These are phyloP conservation scores for Tripidium arundinaceum DNA, from an alignment of 202 grass and related monocot species.

Conservation along the genomic window DNA sequence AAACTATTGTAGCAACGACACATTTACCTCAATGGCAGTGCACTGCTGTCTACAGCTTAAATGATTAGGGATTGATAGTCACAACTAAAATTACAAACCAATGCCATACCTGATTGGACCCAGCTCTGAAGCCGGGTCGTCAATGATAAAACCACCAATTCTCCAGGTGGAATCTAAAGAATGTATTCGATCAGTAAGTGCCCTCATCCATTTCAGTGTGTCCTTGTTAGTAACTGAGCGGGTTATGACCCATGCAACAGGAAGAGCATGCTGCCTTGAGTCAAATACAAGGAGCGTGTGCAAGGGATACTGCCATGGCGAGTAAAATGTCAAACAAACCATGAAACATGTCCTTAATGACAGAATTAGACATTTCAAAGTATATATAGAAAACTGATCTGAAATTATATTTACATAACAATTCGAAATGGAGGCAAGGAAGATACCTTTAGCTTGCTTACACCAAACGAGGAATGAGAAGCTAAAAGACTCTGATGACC, in stretches of 20 bases:
- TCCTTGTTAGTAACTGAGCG: conserved; percentile 74
- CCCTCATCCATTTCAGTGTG: conserved; percentile 77
- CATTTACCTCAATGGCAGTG: conserved; percentile 4
- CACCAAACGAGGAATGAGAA: conserved; percentile 77
- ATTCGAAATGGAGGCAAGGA: neutral
- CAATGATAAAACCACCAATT: conserved; percentile 66
- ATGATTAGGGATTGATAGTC: neutral
- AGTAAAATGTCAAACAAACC: conserved; percentile 24
- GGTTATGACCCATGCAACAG: conserved; percentile 92
- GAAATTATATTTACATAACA: conserved; percentile 15
- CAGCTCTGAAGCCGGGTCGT: conserved; percentile 75
- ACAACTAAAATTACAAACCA: neutral
- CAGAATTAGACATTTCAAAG: conserved; percentile 2
- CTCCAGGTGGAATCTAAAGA: conserved; percentile 63
- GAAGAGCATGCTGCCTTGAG: conserved; percentile 72
- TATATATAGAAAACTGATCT: conserved; percentile 11
- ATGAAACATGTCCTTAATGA: neutral
- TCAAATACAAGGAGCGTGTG: conserved; percentile 85
- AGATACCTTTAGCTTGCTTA: conserved; percentile 91
- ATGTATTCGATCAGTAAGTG: conserved; percentile 63
- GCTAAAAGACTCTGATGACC: conserved; percentile 78
- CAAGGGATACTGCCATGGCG: conserved; percentile 75
- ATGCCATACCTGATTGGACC: conserved; percentile 67
- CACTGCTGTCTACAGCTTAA: neutral
- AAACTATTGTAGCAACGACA: neutral